A percentile compares a stretch with the other conserved stretches of the same genome.
phyloP scores from a whole-genome alignment of 768 basidiomycete species.

The Xerocomellus intermedius region DNA sequence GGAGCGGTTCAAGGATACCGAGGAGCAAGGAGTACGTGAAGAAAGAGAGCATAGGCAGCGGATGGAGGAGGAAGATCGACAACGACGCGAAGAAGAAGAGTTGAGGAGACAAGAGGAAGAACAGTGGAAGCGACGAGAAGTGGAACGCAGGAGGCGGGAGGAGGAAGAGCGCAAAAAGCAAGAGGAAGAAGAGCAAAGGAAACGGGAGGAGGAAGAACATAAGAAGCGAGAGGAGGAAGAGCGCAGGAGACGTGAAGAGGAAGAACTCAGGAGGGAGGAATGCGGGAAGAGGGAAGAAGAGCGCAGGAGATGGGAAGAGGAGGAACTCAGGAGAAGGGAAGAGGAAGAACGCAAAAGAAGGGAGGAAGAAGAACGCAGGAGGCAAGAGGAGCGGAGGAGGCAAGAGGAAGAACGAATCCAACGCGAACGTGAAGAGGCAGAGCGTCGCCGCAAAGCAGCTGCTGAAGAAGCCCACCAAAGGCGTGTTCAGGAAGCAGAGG shows the following conservation, averaged over 20 bases:
- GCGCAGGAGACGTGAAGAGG: slow-evolving; percentile 24
- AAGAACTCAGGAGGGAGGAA: slow-evolving; percentile 1
- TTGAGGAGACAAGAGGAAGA: background rate
- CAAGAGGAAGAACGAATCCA: slow-evolving; percentile 41
- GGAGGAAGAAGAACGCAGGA: slow-evolving; percentile 14
- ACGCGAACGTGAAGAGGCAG: slow-evolving; percentile 50
- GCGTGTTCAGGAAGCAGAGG: slow-evolving; percentile 49
- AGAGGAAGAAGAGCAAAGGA: slow-evolving; percentile 20
- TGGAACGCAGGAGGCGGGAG: background rate
- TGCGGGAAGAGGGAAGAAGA: slow-evolving; percentile 28
- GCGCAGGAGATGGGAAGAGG: slow-evolving; percentile 17
- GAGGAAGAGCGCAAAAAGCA: background rate
- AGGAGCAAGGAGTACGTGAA: background rate
- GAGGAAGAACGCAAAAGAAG: background rate
- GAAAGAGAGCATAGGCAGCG: background rate
- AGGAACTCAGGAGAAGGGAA: slow-evolving; percentile 9
- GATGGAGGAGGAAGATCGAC: slow-evolving; percentile 1
- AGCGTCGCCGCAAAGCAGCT: slow-evolving; percentile 40
- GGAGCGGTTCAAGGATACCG: background rate
- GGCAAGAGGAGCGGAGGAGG: slow-evolving; percentile 34
- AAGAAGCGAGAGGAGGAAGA: slow-evolving; percentile 36
- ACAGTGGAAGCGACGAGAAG: background rate
- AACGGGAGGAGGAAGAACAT: slow-evolving; percentile 27
- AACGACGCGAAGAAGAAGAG: slow-evolving; percentile 6
- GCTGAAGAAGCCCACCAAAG: slow-evolving; percentile 45